Base-by-base conservation (phyloP, 2,329 filamentous ascomycete genomes). In the Paraphoma sp. region DNA sequence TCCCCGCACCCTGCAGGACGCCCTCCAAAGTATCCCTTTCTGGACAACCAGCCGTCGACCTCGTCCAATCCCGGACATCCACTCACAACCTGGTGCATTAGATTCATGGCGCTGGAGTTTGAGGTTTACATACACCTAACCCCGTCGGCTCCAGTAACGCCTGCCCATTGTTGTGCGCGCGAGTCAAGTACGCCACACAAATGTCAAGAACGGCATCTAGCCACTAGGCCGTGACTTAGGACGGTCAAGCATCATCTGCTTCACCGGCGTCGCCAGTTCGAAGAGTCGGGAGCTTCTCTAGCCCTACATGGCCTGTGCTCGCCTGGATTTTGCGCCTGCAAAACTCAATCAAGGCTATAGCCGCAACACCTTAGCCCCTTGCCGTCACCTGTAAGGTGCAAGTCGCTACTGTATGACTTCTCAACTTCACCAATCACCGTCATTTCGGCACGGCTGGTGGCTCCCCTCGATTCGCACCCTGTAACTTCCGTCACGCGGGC, bases 401-500 rank as follows among this genome's bases (percentile, higher is more conserved):
- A 51, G 44, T 46, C 49, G 43, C 31, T 33, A n/a, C n/a, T n/a
- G n/a, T n/a, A 55, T 48, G 33, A 29, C 48, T 51, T 53, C 49
- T 47, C 30, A 23, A 52, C 42, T 53, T 52, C 29, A 46, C 56
- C 57, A 54, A 58, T 60, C 53, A 28, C 16, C 43, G 45, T 44
- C 18, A 48, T 45, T 47, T 51, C 56, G 55, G 48, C 45, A 52
- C 54, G 56, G 59, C 51, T 54, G 52, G 18, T 54, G 51, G 49
- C 55, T 44, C 53, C 41, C 48, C 45, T 43, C 54, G 54, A 54
- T 51, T 61, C 41, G 57, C 54, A 56, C 51, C 51, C 65, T 63
- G 65, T 58, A 60, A 62, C 63, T 57, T 47, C 55, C 52, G 63
- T 68, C 64, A 63, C 67, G 65, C 59, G 56, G 53, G 53, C 51